Evolutionary conservation across 1,139 yeast species (phyloP).

Genomic region (Taphrina confusa): DNA sequence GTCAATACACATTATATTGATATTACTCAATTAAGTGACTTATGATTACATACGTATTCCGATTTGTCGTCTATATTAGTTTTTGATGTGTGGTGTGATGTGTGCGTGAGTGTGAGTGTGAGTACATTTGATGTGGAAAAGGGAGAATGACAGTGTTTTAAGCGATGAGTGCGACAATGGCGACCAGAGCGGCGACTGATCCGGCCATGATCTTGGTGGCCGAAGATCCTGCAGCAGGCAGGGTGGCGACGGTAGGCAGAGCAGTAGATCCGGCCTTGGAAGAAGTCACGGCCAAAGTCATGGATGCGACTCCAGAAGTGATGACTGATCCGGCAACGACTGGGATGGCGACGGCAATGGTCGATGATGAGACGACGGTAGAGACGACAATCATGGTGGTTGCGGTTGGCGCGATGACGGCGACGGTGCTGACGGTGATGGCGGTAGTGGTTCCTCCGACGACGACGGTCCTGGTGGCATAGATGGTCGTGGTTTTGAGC

Average conservation of each 20-base stretch:
- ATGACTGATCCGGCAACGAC: slow-evolving; percentile 27
- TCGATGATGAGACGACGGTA: background rate
- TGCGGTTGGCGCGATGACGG: background rate
- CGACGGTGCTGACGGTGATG: slow-evolving; percentile 15
- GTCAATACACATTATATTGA: too few relatives aligned
- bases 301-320: slow-evolving; percentile 2
- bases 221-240: slow-evolving; percentile 9
- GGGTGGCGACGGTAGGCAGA: slow-evolving; percentile 22
- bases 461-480: slow-evolving; percentile 23
- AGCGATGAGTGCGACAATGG: slow-evolving; percentile 19
- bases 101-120: too few relatives aligned
- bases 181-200: slow-evolving; percentile 19
- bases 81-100: too few relatives aligned
- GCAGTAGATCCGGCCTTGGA: background rate
- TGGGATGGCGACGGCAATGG: slow-evolving; percentile 22
- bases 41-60: too few relatives aligned
- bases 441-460: background rate
- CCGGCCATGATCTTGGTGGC: slow-evolving; percentile 24
- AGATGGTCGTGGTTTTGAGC: slow-evolving; percentile 6
- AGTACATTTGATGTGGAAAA: too few relatives aligned
- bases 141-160: too few relatives aligned
- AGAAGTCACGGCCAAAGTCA: slow-evolving; percentile 11
- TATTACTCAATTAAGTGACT: too few relatives aligned
- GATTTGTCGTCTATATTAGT: too few relatives aligned
- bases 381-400: slow-evolving; percentile 27